A percentile compares a stretch with the other conserved stretches of the same genome.
Conservation (phyloP, 768 basidiomycete species). For the Neoboletus subvelutipes region DNA sequence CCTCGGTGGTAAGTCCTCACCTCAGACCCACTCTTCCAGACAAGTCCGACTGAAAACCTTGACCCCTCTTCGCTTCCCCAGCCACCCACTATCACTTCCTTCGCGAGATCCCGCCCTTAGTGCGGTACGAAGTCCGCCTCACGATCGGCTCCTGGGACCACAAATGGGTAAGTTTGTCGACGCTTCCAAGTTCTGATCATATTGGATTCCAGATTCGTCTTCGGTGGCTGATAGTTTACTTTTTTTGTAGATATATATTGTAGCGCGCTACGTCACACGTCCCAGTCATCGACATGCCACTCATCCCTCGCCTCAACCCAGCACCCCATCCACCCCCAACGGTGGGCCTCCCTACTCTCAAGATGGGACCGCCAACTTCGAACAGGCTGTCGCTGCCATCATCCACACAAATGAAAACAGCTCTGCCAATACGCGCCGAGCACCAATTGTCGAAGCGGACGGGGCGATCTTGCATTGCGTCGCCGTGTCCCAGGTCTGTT, state of each 20-base stretch:
- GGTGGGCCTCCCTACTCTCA: background rate
- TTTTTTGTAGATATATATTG: slow-evolving; percentile 52
- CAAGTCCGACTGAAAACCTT: background rate
- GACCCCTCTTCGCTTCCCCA: slow-evolving; percentile 17
- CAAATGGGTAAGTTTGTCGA: slow-evolving; percentile 62
- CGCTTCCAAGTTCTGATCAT: background rate
- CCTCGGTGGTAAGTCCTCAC: slow-evolving; percentile 39
- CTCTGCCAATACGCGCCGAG: background rate
- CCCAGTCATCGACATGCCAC: slow-evolving; percentile 28
- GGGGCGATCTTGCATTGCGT: slow-evolving; percentile 63
- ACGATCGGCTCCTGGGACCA: slow-evolving; percentile 65
- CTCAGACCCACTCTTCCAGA: too few species aligned
- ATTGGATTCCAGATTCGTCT: background rate
- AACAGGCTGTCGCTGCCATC: slow-evolving; percentile 15
- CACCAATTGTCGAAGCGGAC: slow-evolving; percentile 36
- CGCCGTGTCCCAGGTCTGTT: slow-evolving; percentile 61
- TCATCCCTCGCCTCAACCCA: slow-evolving; percentile 23
- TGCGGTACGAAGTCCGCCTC: slow-evolving; percentile 59
- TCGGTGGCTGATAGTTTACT: background rate
- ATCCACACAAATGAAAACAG: background rate
- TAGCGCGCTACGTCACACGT: slow-evolving; percentile 63
- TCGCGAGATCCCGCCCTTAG: slow-evolving; percentile 65
- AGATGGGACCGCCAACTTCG: slow-evolving; percentile 14
- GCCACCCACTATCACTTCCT: slow-evolving; percentile 70
- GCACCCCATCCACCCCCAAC: slow-evolving; percentile 25